Evolutionary conservation across 495 filamentous ascomycete genomes (phyloP).

Genomic region (Thermothielavioides terrestris): DNA sequence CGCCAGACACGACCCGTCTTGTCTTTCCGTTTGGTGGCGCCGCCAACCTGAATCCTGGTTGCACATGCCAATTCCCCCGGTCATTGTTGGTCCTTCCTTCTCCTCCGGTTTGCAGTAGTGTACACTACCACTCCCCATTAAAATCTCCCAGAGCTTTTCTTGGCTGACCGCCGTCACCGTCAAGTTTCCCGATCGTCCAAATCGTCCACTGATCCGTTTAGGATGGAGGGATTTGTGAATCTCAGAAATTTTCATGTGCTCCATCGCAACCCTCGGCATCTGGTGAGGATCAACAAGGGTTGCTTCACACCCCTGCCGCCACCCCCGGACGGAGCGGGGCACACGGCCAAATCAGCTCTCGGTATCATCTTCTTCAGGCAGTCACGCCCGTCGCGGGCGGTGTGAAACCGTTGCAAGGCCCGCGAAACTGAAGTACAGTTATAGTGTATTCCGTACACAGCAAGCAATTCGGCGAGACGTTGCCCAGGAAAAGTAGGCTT

Average conservation of each 20-base stretch:
- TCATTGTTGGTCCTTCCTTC: too few relatives aligned
- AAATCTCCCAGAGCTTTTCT: neutral
- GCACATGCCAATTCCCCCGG: too few relatives aligned
- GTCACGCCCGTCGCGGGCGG: slow-evolving; percentile 12
- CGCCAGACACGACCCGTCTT: too few relatives aligned
- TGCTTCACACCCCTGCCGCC: slow-evolving; percentile 8
- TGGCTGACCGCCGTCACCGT: neutral
- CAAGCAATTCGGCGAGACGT: too few relatives aligned
- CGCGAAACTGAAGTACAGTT: too few relatives aligned
- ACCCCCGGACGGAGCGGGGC: slow-evolving; percentile 16
- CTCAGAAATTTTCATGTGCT: slow-evolving; percentile 26
- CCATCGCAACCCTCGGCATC: slow-evolving; percentile 8
- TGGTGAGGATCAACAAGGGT: slow-evolving; percentile 22
- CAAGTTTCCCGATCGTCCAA: neutral
- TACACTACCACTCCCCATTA: too few relatives aligned
- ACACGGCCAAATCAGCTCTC: slow-evolving; percentile 7
- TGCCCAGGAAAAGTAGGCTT: too few relatives aligned
- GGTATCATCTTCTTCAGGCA: slow-evolving; percentile 19
- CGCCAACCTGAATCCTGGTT: too few relatives aligned
- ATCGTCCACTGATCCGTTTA: neutral
- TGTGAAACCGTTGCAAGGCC: slow-evolving; percentile 1
- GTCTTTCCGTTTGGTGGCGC: too few relatives aligned
- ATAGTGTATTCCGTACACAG: too few relatives aligned
- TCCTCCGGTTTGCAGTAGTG: too few relatives aligned
- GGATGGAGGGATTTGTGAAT: neutral